Conservation (phyloP, 768 basidiomycete species). For the Myochromella boudieri region DNA sequence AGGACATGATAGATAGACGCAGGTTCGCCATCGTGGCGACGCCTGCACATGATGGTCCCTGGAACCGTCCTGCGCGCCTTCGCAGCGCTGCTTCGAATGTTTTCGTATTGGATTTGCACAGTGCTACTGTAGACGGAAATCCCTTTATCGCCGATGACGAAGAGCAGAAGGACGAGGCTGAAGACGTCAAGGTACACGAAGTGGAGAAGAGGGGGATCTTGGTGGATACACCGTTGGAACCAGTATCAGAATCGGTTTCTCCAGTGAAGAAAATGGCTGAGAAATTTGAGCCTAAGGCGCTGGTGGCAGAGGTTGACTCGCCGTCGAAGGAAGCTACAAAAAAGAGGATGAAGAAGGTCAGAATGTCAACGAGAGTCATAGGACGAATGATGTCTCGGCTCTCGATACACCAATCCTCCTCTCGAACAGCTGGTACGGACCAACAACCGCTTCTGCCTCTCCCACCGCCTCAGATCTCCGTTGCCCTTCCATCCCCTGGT, state of each 20-base stretch:
- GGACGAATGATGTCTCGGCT: conserved; percentile 19
- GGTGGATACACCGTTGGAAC: neutral
- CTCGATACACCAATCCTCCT: conserved; percentile 8
- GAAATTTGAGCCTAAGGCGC: neutral
- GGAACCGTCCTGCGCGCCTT: conserved; percentile 4
- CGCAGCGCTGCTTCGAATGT: conserved; percentile 5
- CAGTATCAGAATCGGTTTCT: neutral
- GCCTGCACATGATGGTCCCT: conserved; percentile 17
- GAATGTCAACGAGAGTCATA: conserved; percentile 12
- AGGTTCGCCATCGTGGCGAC: conserved; percentile 21
- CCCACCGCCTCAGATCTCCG: conserved; percentile 11
- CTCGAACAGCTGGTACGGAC: neutral
- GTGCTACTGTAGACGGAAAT: neutral
- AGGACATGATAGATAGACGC: conserved; percentile 17
- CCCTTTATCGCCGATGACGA: conserved; percentile 1
- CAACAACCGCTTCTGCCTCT: conserved; percentile 7
- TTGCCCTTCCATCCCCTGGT: conserved; percentile 14
- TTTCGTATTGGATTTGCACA: conserved; percentile 8
- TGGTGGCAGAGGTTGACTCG: neutral
- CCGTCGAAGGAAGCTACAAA: conserved; percentile 4
- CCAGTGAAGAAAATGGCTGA: neutral
- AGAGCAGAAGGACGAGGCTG: neutral
- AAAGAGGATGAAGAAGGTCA: conserved; percentile 5
- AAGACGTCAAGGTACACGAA: neutral
- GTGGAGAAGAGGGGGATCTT: neutral